phyloP scores from a whole-genome alignment of 1,284 basidiomycete genomes.

The Leccinum pachyderme region DNA sequence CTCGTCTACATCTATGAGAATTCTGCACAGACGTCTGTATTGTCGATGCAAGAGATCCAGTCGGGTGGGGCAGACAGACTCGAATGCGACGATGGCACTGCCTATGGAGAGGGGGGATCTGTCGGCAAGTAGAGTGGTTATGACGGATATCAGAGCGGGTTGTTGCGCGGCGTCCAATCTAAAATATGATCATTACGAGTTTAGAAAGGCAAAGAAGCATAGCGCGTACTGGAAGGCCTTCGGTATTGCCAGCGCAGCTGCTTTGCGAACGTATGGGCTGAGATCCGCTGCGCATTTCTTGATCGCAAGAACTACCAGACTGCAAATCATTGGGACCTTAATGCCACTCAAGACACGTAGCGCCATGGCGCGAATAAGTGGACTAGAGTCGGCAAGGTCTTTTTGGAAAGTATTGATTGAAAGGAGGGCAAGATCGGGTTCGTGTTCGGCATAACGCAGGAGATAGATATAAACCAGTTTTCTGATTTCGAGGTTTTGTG shows the following conservation, averaged over 20 bases:
- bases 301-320: conserved; percentile 85
- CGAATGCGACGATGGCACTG: conserved; percentile 82
- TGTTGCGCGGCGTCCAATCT: conserved; percentile 77
- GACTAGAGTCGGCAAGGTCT: conserved; percentile 89
- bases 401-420: conserved; percentile 99
- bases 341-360: conserved; percentile 92
- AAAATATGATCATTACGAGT: conserved; percentile 9
- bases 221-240: conserved; percentile 77
- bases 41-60: conserved; percentile 88
- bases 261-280: conserved; percentile 93
- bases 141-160: conserved; percentile 69
- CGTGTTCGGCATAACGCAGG: conserved; percentile 86
- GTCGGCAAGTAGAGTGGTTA: conserved; percentile 77
- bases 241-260: conserved; percentile 85
- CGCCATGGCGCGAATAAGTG: conserved; percentile 92
- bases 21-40: conserved; percentile 81
- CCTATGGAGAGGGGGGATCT: conserved; percentile 88
- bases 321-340: conserved; percentile 83
- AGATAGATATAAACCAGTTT: conserved; percentile 99
- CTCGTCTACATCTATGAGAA: conserved; percentile 90
- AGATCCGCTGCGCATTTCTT: conserved; percentile 89
- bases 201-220: neutral
- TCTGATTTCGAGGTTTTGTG: conserved; percentile 87
- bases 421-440: conserved; percentile 92
- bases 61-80: conserved; percentile 77